Conservation (phyloP, 495 filamentous ascomycete genomes). For the Neurospora sp. region DNA sequence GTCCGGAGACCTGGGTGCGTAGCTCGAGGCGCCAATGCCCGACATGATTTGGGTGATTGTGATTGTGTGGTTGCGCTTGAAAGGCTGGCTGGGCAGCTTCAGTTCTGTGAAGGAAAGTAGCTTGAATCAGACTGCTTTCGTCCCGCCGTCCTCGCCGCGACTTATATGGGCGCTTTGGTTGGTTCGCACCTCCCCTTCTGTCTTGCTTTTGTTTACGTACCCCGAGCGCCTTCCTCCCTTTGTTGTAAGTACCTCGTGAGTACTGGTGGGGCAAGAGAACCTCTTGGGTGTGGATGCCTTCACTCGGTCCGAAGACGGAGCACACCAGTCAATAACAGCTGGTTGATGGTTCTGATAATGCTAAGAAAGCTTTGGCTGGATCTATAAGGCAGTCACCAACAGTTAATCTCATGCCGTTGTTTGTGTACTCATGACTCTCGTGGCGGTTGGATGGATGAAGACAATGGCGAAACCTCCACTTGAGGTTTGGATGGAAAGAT, state of each 20-base stretch:
- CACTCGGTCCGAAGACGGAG: neutral
- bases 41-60: constrained; percentile 25
- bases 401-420: neutral
- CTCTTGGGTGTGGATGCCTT: neutral
- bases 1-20: constrained; percentile 48
- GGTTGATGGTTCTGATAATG: neutral
- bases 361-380: neutral
- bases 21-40: constrained; percentile 27
- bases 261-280: neutral
- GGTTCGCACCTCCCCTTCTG: neutral
- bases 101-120: neutral
- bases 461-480: neutral
- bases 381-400: neutral
- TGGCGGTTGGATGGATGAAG: neutral
- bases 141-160: neutral
- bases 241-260: neutral
- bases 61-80: neutral
- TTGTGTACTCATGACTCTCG: neutral
- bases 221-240: neutral
- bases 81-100: neutral
- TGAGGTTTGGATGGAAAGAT: neutral
- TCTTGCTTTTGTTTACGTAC: neutral
- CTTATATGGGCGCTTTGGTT: neutral
- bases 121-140: neutral
- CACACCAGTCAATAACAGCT: neutral